A percentile compares a stretch with the other conserved stretches of the same genome.
phyloP scores from a whole-genome alignment of 1,139 yeast genomes.

The Yamadazyma buinensis region DNA sequence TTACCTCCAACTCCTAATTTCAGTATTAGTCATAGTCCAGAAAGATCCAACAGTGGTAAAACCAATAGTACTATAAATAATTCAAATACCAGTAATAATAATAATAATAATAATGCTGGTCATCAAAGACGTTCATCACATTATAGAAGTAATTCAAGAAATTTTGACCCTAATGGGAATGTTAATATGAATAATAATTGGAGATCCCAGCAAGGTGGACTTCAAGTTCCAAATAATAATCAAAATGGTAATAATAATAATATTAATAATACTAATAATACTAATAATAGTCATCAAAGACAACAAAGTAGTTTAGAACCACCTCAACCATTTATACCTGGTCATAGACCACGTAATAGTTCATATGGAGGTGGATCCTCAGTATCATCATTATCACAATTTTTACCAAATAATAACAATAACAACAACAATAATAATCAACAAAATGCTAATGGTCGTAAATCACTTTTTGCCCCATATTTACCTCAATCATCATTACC shows the following conservation, averaged over 20 bases:
- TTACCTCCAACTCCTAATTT: constrained; percentile 49
- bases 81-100: neutral
- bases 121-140: constrained; percentile 49
- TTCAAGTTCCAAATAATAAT: constrained; percentile 5
- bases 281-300: constrained; percentile 17
- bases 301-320: constrained; percentile 41
- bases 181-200: constrained; percentile 57
- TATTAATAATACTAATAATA: neutral
- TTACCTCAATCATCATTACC: constrained; percentile 92
- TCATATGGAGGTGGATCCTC: constrained; percentile 64
- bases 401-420: constrained; percentile 23
- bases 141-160: constrained; percentile 54
- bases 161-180: constrained; percentile 44
- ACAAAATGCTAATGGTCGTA: constrained; percentile 46
- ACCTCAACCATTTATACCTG: constrained; percentile 62
- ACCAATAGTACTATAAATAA: neutral
- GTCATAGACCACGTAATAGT: constrained; percentile 66
- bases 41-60: constrained; percentile 15
- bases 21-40: constrained; percentile 38
- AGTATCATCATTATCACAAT: constrained; percentile 53
- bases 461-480: constrained; percentile 92
- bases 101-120: constrained; percentile 10
- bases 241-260: no score
- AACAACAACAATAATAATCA: constrained; percentile 13
- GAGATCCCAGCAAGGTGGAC: constrained; percentile 42